Evolutionary conservation across 768 basidiomycete species (phyloP).

Genomic region (Boletus eberwhitei): DNA sequence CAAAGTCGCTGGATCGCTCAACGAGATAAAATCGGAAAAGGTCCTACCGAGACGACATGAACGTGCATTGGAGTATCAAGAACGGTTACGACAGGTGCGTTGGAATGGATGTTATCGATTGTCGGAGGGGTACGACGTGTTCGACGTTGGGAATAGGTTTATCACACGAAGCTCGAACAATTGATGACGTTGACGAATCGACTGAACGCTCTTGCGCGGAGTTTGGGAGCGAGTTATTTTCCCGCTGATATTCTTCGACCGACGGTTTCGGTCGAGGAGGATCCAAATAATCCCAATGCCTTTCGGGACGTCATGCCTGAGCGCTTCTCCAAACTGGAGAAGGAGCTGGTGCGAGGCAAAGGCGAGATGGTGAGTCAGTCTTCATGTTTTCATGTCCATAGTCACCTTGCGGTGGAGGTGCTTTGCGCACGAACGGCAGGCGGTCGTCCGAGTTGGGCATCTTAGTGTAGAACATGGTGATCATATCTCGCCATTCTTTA

Average conservation of each 20-base stretch:
- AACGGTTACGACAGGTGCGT: slow-evolving; percentile 74
- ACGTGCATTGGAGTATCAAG: slow-evolving; percentile 64
- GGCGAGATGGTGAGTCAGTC: slow-evolving; percentile 70
- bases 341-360: slow-evolving; percentile 81
- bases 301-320: slow-evolving; percentile 77
- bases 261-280: slow-evolving; percentile 41
- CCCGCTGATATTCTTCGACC: slow-evolving; percentile 52
- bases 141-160: slow-evolving; percentile 41
- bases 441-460: not conserved
- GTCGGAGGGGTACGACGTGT: slow-evolving; percentile 17
- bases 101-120: not conserved
- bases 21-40: slow-evolving; percentile 68
- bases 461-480: not conserved
- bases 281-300: slow-evolving; percentile 34
- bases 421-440: not conserved
- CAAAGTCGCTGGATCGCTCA: slow-evolving; percentile 60
- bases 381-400: not conserved
- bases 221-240: slow-evolving; percentile 59
- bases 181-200: slow-evolving; percentile 68
- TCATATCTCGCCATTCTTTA: not conserved
- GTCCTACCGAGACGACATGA: slow-evolving; percentile 72
- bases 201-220: slow-evolving; percentile 54
- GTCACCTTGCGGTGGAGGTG: not conserved
- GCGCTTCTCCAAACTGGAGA: slow-evolving; percentile 75
- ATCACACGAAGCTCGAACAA: slow-evolving; percentile 77